These are phyloP conservation scores for Gaultheria prostrata DNA, from an alignment of 148 eudicot genomes.

Conservation along the genomic window DNA sequence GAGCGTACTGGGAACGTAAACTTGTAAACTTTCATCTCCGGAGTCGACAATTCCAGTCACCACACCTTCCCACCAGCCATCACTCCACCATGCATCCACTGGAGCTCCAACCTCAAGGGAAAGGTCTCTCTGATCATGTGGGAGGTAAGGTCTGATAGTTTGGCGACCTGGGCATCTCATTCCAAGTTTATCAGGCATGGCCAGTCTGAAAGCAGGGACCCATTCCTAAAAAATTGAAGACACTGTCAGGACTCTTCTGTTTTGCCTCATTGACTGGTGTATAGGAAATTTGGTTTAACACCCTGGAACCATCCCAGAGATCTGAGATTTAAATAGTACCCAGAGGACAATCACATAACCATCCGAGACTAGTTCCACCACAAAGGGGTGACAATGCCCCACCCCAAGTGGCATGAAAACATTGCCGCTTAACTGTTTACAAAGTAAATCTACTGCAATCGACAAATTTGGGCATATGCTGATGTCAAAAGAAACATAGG, in stretches of 20 bases:
- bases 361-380: background rate
- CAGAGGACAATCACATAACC: background rate
- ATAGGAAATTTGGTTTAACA: background rate
- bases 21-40: conserved; percentile 43
- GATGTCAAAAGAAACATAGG: conserved; percentile 1
- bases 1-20: conserved; percentile 64
- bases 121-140: conserved; percentile 26
- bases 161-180: conserved; percentile 70
- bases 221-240: conserved; percentile 56
- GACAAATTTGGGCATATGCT: background rate
- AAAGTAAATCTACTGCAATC: background rate
- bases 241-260: conserved; percentile 1
- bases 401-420: background rate
- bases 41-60: conserved; percentile 35
- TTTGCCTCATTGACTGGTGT: background rate
- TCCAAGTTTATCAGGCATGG: conserved; percentile 76
- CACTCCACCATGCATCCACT: conserved; percentile 98
- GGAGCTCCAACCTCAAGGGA: conserved; percentile 63
- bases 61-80: conserved; percentile 99
- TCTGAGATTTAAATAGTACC: background rate
- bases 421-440: background rate
- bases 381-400: background rate
- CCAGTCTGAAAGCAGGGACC: conserved; percentile 70
- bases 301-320: background rate
- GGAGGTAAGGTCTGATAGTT: conserved; percentile 64